Evolutionary conservation across 164 flowering plant species (phyloP).

Genomic region (Sextonia rubra): DNA sequence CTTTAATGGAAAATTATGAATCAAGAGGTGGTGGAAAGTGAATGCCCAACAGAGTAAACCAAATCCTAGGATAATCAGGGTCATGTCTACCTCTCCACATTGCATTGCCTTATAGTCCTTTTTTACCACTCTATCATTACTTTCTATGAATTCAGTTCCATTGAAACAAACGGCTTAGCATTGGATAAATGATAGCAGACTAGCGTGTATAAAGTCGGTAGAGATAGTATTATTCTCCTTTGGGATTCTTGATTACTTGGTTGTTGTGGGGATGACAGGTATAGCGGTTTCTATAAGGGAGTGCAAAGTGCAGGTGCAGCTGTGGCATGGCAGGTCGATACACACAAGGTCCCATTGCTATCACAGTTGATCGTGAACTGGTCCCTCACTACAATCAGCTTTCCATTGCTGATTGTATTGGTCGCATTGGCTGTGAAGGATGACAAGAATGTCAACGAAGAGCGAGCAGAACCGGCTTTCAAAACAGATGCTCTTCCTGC

Average conservation of each 20-base stretch:
- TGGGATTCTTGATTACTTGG: background rate
- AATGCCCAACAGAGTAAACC: no score
- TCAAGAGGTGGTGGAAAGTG: no score
- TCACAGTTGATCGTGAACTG: conserved; percentile 64
- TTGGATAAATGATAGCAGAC: no score
- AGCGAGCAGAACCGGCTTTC: background rate
- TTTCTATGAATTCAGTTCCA: no score
- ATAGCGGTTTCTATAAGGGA: conserved; percentile 86
- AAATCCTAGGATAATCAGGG: no score
- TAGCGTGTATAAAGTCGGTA: no score
- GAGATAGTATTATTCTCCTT: background rate
- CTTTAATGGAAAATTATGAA: no score
- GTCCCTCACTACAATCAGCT: conserved; percentile 66
- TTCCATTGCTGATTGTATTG: conserved; percentile 61
- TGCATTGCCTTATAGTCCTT: no score
- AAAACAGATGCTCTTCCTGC: background rate
- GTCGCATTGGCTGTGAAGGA: conserved; percentile 65
- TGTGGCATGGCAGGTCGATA: conserved; percentile 87
- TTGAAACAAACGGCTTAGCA: no score
- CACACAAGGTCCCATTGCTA: conserved; percentile 44
- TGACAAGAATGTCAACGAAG: conserved; percentile 23
- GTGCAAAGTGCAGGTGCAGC: conserved; percentile 95
- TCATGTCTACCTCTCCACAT: no score
- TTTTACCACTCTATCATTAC: no score
- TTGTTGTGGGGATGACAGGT: conserved; percentile 36